These are phyloP conservation scores for Malus fusca DNA, from an alignment of 306 rosid genomes.

Conservation along the genomic window DNA sequence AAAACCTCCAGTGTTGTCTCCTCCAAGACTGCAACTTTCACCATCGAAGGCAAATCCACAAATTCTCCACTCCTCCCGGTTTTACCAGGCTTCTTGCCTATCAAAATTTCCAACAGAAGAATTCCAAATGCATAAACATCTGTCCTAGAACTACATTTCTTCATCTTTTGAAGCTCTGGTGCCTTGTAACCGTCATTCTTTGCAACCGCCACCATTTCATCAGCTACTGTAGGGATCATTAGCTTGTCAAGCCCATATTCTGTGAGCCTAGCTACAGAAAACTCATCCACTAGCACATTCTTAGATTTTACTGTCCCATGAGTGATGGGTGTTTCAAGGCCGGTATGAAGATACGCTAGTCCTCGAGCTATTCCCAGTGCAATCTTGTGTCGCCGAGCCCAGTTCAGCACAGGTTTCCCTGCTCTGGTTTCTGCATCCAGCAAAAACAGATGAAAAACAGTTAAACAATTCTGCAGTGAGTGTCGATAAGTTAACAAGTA, in stretches of 20 bases:
- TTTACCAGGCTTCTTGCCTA: conserved; percentile 87
- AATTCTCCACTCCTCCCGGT: conserved; percentile 57
- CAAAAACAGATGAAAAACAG: conserved; percentile 7
- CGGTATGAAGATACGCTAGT: conserved; percentile 81
- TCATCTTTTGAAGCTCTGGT: conserved; percentile 90
- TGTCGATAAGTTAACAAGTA: not conserved
- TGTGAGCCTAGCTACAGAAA: conserved; percentile 64
- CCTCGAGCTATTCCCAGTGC: conserved; percentile 87
- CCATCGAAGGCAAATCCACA: conserved; percentile 86
- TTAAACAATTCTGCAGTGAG: conserved; percentile 2
- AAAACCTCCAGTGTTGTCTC: conserved; percentile 96
- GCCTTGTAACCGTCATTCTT: conserved; percentile 84
- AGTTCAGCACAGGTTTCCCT: conserved; percentile 85
- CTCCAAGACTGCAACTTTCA: conserved; percentile 89
- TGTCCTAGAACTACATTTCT: conserved; percentile 81
- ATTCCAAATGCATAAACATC: conserved; percentile 93
- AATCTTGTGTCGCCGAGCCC: conserved; percentile 95
- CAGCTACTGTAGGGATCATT: conserved; percentile 75
- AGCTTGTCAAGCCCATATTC: conserved; percentile 84
- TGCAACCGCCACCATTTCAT: conserved; percentile 78
- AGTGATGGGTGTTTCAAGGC: conserved; percentile 75
- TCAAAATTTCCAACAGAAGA: conserved; percentile 67
- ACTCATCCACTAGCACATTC: conserved; percentile 83
- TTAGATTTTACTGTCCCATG: conserved; percentile 85
- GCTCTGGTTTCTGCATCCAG: conserved; percentile 59